These are phyloP conservation scores for Wakefieldia striispora DNA, from an alignment of 768 basidiomycete species.

Conservation along the genomic window DNA sequence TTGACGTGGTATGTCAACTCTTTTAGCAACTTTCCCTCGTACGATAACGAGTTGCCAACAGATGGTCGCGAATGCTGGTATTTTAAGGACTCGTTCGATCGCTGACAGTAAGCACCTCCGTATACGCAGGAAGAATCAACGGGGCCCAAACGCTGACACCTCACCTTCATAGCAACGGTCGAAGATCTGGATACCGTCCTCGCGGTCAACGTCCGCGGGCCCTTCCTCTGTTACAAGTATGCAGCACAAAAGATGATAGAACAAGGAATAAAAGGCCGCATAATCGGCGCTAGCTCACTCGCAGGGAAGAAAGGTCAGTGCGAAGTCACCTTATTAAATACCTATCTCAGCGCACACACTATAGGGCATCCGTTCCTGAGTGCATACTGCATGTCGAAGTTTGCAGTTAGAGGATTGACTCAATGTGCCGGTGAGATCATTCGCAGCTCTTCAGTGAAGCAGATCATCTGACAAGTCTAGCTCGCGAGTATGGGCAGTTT, in stretches of 20 bases:
- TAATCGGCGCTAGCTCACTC: constrained; percentile 39
- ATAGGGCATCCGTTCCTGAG: constrained; percentile 30
- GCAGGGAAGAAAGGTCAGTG: constrained; percentile 32
- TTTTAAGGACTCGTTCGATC: constrained; percentile 11
- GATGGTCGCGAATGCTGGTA: constrained; percentile 23
- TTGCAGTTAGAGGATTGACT: constrained; percentile 43
- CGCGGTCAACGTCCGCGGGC: constrained; percentile 40
- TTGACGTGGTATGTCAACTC: constrained; percentile 33
- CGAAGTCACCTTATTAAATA: background rate
- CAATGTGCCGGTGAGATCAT: constrained; percentile 27
- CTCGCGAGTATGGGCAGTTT: constrained; percentile 29
- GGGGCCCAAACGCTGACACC: background rate
- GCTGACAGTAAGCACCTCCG: constrained; percentile 2
- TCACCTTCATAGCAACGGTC: constrained; percentile 24
- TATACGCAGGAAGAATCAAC: too few species aligned
- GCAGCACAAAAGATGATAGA: constrained; percentile 45
- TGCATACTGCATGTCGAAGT: constrained; percentile 40
- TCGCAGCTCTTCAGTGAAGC: background rate
- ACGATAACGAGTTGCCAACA: constrained; percentile 5
- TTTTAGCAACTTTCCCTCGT: background rate
- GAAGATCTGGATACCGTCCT: constrained; percentile 34
- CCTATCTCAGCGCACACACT: background rate
- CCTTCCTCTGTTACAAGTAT: constrained; percentile 41
- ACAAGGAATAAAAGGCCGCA: constrained; percentile 41
- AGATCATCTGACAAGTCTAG: constrained; percentile 20